Conservation (phyloP, 202 grass and related monocot species). For the Thinopyrum obtusiflorum region DNA sequence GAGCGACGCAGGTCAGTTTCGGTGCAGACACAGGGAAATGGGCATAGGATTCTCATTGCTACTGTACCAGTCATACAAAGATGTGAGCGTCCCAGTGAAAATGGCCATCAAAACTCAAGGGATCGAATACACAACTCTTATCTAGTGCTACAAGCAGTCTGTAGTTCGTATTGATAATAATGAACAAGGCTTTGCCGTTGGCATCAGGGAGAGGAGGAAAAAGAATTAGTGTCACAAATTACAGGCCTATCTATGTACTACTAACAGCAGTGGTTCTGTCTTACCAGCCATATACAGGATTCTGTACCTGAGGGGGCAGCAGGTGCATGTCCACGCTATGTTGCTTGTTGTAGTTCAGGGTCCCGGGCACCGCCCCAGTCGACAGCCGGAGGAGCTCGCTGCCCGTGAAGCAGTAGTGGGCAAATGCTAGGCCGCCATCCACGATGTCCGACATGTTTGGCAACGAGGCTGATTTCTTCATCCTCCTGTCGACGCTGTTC, state of each 20-base stretch:
- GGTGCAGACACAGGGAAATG: slow-evolving; percentile 21
- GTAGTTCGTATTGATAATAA: background rate
- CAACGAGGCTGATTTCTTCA: slow-evolving; percentile 50
- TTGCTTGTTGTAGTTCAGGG: slow-evolving; percentile 61
- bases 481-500: slow-evolving; percentile 20
- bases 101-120: background rate
- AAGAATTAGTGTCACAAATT: slow-evolving; percentile 21
- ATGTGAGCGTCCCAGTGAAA: background rate
- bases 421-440: slow-evolving; percentile 76
- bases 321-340: slow-evolving; percentile 72
- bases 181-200: slow-evolving; percentile 30
- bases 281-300: slow-evolving; percentile 89
- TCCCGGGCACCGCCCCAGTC: slow-evolving; percentile 71
- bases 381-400: slow-evolving; percentile 77
- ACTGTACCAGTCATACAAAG: background rate
- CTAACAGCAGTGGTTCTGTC: background rate
- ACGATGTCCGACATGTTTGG: slow-evolving; percentile 64
- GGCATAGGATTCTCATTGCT: background rate
- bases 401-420: slow-evolving; percentile 80
- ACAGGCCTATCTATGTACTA: slow-evolving; percentile 17
- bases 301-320: slow-evolving; percentile 75
- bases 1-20: background rate
- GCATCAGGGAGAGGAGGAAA: background rate
- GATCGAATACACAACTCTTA: background rate
- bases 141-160: slow-evolving; percentile 22